Base-by-base conservation (phyloP, 257 asterid genomes). In the Dorcoceras hygrometricum region DNA sequence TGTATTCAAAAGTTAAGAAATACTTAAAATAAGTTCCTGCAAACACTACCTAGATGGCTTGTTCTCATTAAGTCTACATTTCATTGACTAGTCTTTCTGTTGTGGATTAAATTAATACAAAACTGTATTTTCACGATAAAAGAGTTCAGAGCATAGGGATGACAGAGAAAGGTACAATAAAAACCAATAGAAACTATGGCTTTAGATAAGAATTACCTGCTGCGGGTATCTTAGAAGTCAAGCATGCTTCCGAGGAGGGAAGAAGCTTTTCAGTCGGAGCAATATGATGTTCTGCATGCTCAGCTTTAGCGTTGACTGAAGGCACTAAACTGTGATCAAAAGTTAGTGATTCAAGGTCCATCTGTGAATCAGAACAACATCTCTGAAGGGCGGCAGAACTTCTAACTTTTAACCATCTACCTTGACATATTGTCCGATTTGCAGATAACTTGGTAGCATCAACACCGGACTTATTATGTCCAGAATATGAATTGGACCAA, bases 401-500 rank as follows among this genome's bases (percentile, higher is more conserved):
- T 67, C 80, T 75, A 72, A 93, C 82, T 77, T 82, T 93, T 28
- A 76, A 82, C 99, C 99, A 93, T 77, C 87, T 83, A 62, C 95
- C 96, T 54, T 76, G 90, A 81, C 99, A 93, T 62, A 73, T 48
- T 59, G 85, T 70, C 76, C 88, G 87, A 76, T 69, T 77, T 58
- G 87, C 66, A 68, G 96, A 73, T 66, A 81, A 67, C 72, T 88
- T 93, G 34, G 73, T 77, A 23, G 97, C 77, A 76, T 93, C 99
- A 34, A 86, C 72, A 66, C 83, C 84, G 71, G 78, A 76, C 82
- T 86, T 93, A 58, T 65, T 79, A 71, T 88, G 81, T 60, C 90
- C 95, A 24, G 89, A 77, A 65, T 82, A 81, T 50, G 87, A 72
- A 66, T 86, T 86, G 18, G 99, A 93, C 97, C 99, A 93, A 59